phyloP scores from a whole-genome alignment of 2,329 filamentous ascomycete species.

The Mycosphaerella sp. region DNA sequence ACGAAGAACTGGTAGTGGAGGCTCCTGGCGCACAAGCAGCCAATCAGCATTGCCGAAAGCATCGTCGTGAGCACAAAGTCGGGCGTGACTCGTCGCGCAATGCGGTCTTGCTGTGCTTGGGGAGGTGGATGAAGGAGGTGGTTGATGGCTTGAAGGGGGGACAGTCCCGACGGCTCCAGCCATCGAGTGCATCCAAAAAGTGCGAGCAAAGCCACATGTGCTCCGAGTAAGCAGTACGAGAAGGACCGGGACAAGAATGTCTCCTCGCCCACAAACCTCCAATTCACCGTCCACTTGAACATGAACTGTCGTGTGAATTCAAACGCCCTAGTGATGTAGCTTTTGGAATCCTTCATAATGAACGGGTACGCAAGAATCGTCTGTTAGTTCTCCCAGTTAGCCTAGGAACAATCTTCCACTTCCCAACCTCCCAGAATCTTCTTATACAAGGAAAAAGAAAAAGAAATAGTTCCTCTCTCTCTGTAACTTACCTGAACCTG shows the following conservation, averaged over 20 bases:
- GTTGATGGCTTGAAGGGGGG: conserved; percentile 50
- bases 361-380: conserved; percentile 60
- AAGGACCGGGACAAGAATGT: conserved; percentile 68
- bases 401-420: too few species aligned
- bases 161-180: conserved; percentile 60
- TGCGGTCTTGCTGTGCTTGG: conserved; percentile 50
- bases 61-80: conserved; percentile 70
- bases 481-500: conserved; percentile 64
- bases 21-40: conserved; percentile 77
- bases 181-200: conserved; percentile 63
- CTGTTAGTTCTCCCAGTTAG: conserved; percentile 32
- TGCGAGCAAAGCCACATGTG: conserved; percentile 60
- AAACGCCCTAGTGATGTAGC: conserved; percentile 78
- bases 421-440: too few species aligned
- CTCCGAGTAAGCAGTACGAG: conserved; percentile 57
- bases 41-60: conserved; percentile 68
- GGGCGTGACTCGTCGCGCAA: conserved; percentile 56
- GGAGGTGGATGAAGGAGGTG: conserved; percentile 42
- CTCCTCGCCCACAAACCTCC: conserved; percentile 86
- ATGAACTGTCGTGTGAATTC: conserved; percentile 86
- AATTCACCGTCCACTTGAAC: conserved; percentile 99
- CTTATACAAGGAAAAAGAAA: too few species aligned
- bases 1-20: conserved; percentile 95
- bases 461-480: neutral
- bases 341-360: conserved; percentile 54